Evolutionary conservation across 2,329 filamentous ascomycete genomes (phyloP), one percentile per base, ranked within the genome.

Genomic region (Neopestalotiopsis sp.): DNA sequence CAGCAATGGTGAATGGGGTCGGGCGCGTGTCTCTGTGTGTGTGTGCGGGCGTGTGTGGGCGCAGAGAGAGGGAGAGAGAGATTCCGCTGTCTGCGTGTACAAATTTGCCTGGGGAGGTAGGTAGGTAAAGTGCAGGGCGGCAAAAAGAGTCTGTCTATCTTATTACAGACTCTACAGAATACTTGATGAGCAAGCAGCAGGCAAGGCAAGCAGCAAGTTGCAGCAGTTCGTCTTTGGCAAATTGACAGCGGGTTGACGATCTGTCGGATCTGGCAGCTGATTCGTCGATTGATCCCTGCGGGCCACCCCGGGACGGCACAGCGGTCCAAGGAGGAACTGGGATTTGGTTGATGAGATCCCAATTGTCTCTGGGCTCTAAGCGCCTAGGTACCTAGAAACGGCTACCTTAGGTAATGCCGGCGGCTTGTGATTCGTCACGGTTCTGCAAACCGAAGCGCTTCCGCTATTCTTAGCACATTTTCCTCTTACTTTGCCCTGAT

Each of bases 381-480:
- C 59, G 67, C 67, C 52, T 28, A 24, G 30, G 57, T 66, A 67
- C 65, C 56, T 30, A 49, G 45, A 52, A 52, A 9, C 14, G 52
- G 34, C n/a, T 38, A 17, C 59, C 59, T 30, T 34, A 34, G 59
- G 28, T 38, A 34, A 42, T 30, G n/a, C 17, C 20, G 52, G 34
- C 28, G 30, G 34, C 34, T 14, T 24, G 17, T 67, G 65, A 67
- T 67, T 67, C 14, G 65, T 45, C 20, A 13, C 28, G 34, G 65
- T 10, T 59, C 56, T 49, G 28, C 28, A 34, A 63, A 40, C 52
- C 14, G 40, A 52, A 67, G 68, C 68, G 68, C 68, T 69, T 63
- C 65, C 63, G 59, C 68, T 69, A 69, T 69, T 69, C 65, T 69
- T 69, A 69, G 68, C 65, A 67, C 45, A 42, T 40, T 32, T 59